Evolutionary conservation across 2,329 filamentous ascomycete genomes (phyloP).

Genomic region (Dactylellina parvicollis): DNA sequence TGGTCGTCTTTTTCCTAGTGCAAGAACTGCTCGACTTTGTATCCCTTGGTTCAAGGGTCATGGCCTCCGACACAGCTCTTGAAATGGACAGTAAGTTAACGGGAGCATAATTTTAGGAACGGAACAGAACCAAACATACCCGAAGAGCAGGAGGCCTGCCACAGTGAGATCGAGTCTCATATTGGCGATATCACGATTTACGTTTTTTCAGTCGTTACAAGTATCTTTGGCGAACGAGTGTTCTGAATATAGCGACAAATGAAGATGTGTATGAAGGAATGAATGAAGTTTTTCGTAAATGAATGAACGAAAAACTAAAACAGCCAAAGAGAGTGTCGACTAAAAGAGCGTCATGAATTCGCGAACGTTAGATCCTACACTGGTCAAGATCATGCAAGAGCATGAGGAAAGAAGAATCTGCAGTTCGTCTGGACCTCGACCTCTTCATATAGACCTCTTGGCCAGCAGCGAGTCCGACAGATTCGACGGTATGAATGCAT

Average conservation of each 20-base stretch:
- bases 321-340: constrained; percentile 30
- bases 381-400: constrained; percentile 26
- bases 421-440: constrained; percentile 4
- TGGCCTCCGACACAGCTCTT: constrained; percentile 6
- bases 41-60: background rate
- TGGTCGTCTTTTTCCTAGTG: background rate
- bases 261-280: constrained; percentile 20
- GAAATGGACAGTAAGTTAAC: background rate
- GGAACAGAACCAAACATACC: constrained; percentile 15
- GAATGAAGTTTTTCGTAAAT: constrained; percentile 3
- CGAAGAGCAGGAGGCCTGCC: constrained; percentile 17
- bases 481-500: constrained; percentile 1
- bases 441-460: constrained; percentile 48
- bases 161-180: constrained; percentile 27
- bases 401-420: constrained; percentile 18
- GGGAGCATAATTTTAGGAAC: background rate
- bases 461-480: background rate
- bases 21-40: background rate
- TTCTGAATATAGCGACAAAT: background rate
- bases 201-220: background rate
- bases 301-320: constrained; percentile 5
- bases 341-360: constrained; percentile 44
- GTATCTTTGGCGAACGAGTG: background rate
- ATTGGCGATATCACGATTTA: constrained; percentile 10
- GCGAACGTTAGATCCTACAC: constrained; percentile 19